Percentiles rank a stretch among this genome's conserved stretches.
These are phyloP conservation scores for Rhodotorula kratochvilovae DNA, from an alignment of 768 basidiomycete genomes.

Conservation along the genomic window DNA sequence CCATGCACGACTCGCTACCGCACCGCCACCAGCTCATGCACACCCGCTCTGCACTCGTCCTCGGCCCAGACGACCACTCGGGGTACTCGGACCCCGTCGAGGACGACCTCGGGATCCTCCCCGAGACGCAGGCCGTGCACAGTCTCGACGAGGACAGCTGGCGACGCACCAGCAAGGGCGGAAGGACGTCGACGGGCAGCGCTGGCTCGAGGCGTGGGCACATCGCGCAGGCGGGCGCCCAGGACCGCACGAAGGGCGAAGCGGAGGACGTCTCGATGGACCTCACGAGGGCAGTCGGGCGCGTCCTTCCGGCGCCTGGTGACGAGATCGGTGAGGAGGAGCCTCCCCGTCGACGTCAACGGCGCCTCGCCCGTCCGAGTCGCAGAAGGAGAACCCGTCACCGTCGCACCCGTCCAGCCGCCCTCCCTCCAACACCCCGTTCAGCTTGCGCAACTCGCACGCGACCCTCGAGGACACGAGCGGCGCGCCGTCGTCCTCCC, in stretches of 20 bases:
- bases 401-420: not conserved
- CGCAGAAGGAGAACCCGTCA: slow-evolving; percentile 28
- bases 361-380: not conserved
- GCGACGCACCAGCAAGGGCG: not conserved
- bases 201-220: too few relatives aligned
- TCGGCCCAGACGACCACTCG: not conserved
- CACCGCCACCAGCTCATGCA: not conserved
- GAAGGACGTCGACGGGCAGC: not conserved
- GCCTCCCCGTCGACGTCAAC: not conserved
- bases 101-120: not conserved
- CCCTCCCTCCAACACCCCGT: not conserved
- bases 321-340: not conserved
- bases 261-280: slow-evolving; percentile 18
- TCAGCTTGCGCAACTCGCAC: slow-evolving; percentile 1
- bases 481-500: slow-evolving; percentile 21
- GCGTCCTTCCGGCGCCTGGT: not conserved
- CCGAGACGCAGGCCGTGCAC: not conserved
- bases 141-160: not conserved
- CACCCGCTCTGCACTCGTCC: not conserved
- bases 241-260: not conserved
- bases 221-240: too few relatives aligned
- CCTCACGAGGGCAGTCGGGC: not conserved
- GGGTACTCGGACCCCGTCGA: not conserved
- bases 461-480: slow-evolving; percentile 5
- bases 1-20: not conserved